Percentiles rank a stretch among this genome's conserved stretches.
These are phyloP conservation scores for Powellomyces hirtus DNA, from an alignment of 192 early-diverging fungal genomes.

Conservation along the genomic window DNA sequence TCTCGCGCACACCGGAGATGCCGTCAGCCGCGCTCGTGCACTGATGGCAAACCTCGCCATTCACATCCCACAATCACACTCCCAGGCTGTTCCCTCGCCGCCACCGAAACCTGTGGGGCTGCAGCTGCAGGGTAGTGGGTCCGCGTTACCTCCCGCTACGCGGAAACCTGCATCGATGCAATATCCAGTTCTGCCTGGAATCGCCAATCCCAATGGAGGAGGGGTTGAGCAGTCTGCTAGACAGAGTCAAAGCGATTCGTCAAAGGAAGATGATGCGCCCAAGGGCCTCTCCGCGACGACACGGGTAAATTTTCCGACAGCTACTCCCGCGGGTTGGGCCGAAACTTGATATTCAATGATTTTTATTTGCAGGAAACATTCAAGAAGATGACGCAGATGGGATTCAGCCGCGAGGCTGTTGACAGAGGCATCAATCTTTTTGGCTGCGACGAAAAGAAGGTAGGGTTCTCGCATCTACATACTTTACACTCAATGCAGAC, in stretches of 20 bases:
- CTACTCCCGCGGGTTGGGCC: too few relatives aligned
- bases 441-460: conserved; percentile 24
- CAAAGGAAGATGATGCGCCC: too few relatives aligned
- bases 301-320: too few relatives aligned
- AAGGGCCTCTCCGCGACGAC: too few relatives aligned
- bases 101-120: conserved; percentile 12
- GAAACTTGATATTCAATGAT: too few relatives aligned
- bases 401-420: conserved; percentile 13
- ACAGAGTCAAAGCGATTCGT: too few relatives aligned
- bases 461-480: neutral
- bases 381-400: conserved; percentile 15
- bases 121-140: neutral
- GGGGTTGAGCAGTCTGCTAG: too few relatives aligned
- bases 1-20: neutral
- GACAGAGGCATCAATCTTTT: conserved; percentile 7
- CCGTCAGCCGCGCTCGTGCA: conserved; percentile 4
- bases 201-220: too few relatives aligned
- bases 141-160: neutral
- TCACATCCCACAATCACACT: neutral
- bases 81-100: conserved; percentile 4
- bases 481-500: too few relatives aligned
- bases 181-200: conserved; percentile 9
- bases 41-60: conserved; percentile 10
- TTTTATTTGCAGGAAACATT: conserved; percentile 2
- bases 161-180: neutral